Evolutionary conservation across 129 eudicot species (phyloP), one percentile per base, ranked within the genome.

Genomic region (Glebionis coronaria): DNA sequence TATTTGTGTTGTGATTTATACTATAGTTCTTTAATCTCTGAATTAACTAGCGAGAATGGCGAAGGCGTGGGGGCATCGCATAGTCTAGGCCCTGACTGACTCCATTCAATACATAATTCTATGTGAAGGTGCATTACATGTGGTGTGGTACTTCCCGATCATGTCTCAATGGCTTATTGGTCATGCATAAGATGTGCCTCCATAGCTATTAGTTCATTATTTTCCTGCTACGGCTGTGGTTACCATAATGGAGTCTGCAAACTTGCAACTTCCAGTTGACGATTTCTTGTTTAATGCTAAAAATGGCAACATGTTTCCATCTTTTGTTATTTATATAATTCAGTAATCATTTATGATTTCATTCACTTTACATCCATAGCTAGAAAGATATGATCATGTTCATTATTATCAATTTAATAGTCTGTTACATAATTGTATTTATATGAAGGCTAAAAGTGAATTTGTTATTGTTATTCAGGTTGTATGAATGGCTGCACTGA

Each of bases 401-500:
- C 63, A 57, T 57, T 40, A 10, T 57, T 14, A 55, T 60, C 47
- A 31, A 0, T 29, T 6, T 31, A 27, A 10, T 54, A 3, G 21
- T 3, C 12, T 21, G 49, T 63, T 42, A 11, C 68, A 40, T 62
- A 62, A 0, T 40, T 18, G 3, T 63, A 18, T 11, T 10, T 16
- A 20, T 42, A 44, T 46, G 44, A 63, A 4, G 4, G 52, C 31
- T 62, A 38, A 28, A 50, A n/a, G 29, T 66, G 60, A 66, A 19
- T 16, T 42, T 25, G 31, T 54, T 20, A 11, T 72, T 18, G 35
- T 35, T 58, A 29, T 65, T 53, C 35, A 76, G 80, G 75, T 61
- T 46, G 67, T 76, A 25, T 31, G 45, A 40, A 94, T 94, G 99
- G 75, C 99, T 71, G 90, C 54, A 45, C 79, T 94, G 28, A 86